phyloP scores from a whole-genome alignment of 306 rosid genomes.

The Phaseolus lunatus region DNA sequence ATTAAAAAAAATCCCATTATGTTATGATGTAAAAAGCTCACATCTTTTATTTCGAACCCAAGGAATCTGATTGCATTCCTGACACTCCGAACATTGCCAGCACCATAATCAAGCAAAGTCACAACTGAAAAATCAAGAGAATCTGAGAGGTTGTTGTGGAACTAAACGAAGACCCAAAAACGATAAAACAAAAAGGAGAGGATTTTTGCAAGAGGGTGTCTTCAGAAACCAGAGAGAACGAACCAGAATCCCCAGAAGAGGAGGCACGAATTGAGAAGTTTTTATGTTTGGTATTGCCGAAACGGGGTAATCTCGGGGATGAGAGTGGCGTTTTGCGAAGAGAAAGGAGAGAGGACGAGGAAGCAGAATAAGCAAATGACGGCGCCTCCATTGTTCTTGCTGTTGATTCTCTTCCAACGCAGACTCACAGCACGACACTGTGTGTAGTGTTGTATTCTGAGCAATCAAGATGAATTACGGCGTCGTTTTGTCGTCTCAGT shows the following conservation, averaged over 20 bases:
- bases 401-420: neutral
- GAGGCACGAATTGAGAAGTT: slow-evolving; percentile 79
- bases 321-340: slow-evolving; percentile 47
- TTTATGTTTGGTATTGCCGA: slow-evolving; percentile 42
- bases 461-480: neutral
- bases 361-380: slow-evolving; percentile 46
- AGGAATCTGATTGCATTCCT: slow-evolving; percentile 84
- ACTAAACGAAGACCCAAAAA: neutral
- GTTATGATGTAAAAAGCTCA: slow-evolving; percentile 40
- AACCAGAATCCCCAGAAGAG: slow-evolving; percentile 68
- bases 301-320: slow-evolving; percentile 12
- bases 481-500: neutral
- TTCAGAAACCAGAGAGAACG: slow-evolving; percentile 27
- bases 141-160: neutral
- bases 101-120: slow-evolving; percentile 92
- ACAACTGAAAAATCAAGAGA: slow-evolving; percentile 58
- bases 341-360: slow-evolving; percentile 58
- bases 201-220: slow-evolving; percentile 15
- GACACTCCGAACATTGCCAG: slow-evolving; percentile 93
- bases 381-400: slow-evolving; percentile 77
- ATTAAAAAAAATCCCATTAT: neutral
- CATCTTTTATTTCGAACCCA: slow-evolving; percentile 92
- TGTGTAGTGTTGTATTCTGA: neutral
- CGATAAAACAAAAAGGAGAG: neutral
- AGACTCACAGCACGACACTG: neutral